Evolutionary conservation across 2,329 filamentous ascomycete genomes (phyloP), one percentile per base, ranked within the genome.

Genomic region (Pezicula radicicola): DNA sequence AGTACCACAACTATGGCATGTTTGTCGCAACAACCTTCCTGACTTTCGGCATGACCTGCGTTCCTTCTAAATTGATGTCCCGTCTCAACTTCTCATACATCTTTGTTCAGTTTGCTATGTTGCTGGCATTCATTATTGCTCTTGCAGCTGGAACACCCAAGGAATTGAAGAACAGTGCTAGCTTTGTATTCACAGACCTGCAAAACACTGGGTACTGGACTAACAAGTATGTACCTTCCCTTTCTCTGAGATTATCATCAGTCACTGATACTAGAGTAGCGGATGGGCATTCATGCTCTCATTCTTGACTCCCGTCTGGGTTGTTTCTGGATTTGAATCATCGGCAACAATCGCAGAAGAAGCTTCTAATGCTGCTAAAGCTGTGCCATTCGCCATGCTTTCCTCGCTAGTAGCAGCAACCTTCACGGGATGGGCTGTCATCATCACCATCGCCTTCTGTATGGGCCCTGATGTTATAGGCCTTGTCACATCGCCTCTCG

Each of bases 401-500:
- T 64, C 61, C 15, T 62, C 60, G 2, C 48, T 66, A 16, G 48
- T 66, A 2, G 59, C 56, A 4, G 64, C 57, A 2, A 49, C 57
- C 54, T 62, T 78, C 16, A 73, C 71, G 19, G 80, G 80, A 33
- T 82, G 75, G 66, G 68, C 81, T 27, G 81, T 80, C 67, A 81
- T 78, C 63, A 79, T 83, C 53, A 78, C 80, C 6, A 75, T 83
- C 41, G 75, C 72, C 51, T 82, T 80, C 65, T 76, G 72, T 67
- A 80, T 80, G 73, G 79, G 78, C 28, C 48, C 63, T 13, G 72
- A 81, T 60, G 69, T 73, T 1, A 55, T 63, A 18, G 64, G 66
- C 7, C 73, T 81, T 53, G 68, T 81, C 3, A 73, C 70, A 2
- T 74, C 70, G 8, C 67, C 70, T 35, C 72, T 79, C 48, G 71